Percentiles rank a stretch among this genome's conserved stretches.
These are phyloP conservation scores for Coffea eugenioides DNA, from an alignment of 257 asterid genomes.

Conservation along the genomic window DNA sequence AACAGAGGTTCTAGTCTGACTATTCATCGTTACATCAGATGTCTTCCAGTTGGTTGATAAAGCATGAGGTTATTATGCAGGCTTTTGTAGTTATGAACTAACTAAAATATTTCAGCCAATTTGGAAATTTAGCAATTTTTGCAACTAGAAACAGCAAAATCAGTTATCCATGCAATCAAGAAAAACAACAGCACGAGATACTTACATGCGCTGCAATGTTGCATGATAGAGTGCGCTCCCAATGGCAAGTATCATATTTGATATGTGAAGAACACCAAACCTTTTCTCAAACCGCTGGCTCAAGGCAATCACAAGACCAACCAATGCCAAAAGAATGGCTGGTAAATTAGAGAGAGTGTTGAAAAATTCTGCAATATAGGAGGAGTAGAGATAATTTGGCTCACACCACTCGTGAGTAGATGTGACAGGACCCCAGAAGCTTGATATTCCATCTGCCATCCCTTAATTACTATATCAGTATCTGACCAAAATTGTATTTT, in stretches of 20 bases:
- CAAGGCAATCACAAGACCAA: constrained; percentile 77
- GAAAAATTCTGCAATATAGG: constrained; percentile 87
- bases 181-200: constrained; percentile 17
- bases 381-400: constrained; percentile 79
- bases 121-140: neutral
- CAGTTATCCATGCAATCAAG: neutral
- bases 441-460: constrained; percentile 69
- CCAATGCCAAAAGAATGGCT: constrained; percentile 69
- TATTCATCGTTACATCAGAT: neutral
- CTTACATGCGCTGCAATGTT: constrained; percentile 85
- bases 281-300: constrained; percentile 89
- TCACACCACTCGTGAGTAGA: constrained; percentile 98
- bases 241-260: constrained; percentile 83
- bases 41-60: neutral
- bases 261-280: constrained; percentile 84
- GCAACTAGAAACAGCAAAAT: neutral
- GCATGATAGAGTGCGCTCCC: constrained; percentile 94
- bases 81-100: neutral
- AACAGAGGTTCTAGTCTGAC: neutral
- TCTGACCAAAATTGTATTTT: neutral
- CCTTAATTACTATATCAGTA: constrained; percentile 22
- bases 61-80: too few species aligned
- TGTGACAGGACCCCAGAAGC: constrained; percentile 98
- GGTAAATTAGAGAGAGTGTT: constrained; percentile 85
- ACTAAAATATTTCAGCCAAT: neutral